Percentiles rank a stretch among this genome's conserved stretches.
phyloP scores from a whole-genome alignment of 2,329 filamentous ascomycete species.

The Trichophyton verrucosum region DNA sequence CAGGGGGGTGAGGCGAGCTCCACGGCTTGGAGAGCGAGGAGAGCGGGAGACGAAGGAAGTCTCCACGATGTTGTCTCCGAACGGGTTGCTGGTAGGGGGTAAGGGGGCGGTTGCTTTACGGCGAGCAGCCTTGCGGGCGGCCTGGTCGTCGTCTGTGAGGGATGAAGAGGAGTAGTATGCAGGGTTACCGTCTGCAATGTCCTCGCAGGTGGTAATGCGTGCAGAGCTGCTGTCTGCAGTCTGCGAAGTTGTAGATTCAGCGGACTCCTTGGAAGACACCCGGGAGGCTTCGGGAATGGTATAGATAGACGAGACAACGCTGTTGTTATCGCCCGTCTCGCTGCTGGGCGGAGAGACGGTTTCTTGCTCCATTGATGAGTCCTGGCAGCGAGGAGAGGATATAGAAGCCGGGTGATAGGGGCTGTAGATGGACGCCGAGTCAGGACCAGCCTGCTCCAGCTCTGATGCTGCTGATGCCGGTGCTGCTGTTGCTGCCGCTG shows the following conservation, averaged over 20 bases:
- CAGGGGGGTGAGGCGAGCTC: slow-evolving; percentile 10
- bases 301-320: slow-evolving; percentile 9
- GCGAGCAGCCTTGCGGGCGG: neutral
- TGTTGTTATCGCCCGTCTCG: neutral
- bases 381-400: neutral
- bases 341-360: neutral
- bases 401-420: too few species aligned
- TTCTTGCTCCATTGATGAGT: slow-evolving; percentile 4
- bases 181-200: neutral
- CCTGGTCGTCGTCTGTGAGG: neutral
- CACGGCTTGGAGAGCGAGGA: slow-evolving; percentile 2
- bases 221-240: neutral
- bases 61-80: slow-evolving; percentile 11
- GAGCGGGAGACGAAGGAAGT: slow-evolving; percentile 13
- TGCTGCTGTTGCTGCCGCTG: too few species aligned
- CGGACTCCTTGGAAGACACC: neutral
- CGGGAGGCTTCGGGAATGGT: neutral
- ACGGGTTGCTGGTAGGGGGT: neutral
- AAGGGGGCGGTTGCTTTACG: neutral
- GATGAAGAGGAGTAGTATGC: neutral
- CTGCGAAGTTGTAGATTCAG: neutral
- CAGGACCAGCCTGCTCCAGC: slow-evolving; percentile 4
- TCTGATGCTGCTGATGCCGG: neutral
- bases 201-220: neutral
- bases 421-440: slow-evolving; percentile 1